Evolutionary conservation across 768 basidiomycete species (phyloP).

Genomic region (Lentinus tigrinus): DNA sequence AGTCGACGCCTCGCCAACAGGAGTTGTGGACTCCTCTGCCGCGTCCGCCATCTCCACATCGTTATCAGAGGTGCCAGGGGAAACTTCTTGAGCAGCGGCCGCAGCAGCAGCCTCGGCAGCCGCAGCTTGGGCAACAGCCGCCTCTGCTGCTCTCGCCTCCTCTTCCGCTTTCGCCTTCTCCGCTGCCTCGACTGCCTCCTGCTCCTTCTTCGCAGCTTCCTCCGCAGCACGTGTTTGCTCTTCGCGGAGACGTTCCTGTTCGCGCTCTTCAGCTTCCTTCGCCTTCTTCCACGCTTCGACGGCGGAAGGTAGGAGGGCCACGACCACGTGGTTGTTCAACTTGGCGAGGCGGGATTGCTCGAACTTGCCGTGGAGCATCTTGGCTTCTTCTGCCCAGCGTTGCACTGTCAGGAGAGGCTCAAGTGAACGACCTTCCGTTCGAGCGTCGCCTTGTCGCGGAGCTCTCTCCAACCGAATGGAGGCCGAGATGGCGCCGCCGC

Average conservation of each 20-base stretch:
- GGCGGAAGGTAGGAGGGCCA: slow-evolving; percentile 80
- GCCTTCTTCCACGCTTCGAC: slow-evolving; percentile 53
- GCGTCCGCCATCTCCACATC: slow-evolving; percentile 15
- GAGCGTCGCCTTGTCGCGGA: slow-evolving; percentile 37
- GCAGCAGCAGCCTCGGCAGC: slow-evolving; percentile 11
- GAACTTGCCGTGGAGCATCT: slow-evolving; percentile 75
- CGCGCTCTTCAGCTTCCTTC: slow-evolving; percentile 34
- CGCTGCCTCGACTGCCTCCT: slow-evolving; percentile 33
- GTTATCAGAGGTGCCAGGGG: not conserved
- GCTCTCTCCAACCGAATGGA: slow-evolving; percentile 64
- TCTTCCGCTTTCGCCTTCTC: slow-evolving; percentile 38
- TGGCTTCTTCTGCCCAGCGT: slow-evolving; percentile 88
- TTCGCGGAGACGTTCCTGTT: slow-evolving; percentile 40
- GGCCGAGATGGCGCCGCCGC: slow-evolving; percentile 44
- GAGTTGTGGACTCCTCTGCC: not conserved
- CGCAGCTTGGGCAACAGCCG: slow-evolving; percentile 13
- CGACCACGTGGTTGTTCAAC: slow-evolving; percentile 66
- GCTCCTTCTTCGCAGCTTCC: slow-evolving; percentile 40
- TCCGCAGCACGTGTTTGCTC: slow-evolving; percentile 54
- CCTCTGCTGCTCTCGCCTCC: slow-evolving; percentile 26
- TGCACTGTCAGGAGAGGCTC: slow-evolving; percentile 80
- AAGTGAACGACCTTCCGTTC: slow-evolving; percentile 52
- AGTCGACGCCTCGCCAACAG: slow-evolving; percentile 11
- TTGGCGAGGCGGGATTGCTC: slow-evolving; percentile 64
- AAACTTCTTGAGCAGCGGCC: slow-evolving; percentile 1